These are phyloP conservation scores for Tympanopsis confertula DNA, from an alignment of 2,329 filamentous ascomycete genomes.

Conservation along the genomic window DNA sequence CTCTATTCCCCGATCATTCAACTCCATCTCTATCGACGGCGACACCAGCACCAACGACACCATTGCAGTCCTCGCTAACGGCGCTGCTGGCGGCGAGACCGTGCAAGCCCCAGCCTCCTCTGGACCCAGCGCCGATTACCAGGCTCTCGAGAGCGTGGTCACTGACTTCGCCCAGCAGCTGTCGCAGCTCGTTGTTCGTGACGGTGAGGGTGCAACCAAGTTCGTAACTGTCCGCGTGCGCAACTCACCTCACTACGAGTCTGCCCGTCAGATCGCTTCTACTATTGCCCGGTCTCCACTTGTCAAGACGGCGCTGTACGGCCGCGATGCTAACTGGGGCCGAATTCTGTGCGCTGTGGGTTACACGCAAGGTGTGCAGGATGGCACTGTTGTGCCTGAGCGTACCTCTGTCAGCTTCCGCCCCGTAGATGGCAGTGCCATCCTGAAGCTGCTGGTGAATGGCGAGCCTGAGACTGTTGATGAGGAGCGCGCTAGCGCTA, in stretches of 20 bases:
- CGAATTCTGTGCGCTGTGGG: conserved; percentile 91
- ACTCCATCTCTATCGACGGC: conserved; percentile 59
- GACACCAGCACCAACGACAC: conserved; percentile 64
- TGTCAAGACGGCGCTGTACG: conserved; percentile 94
- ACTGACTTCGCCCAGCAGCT: conserved; percentile 72
- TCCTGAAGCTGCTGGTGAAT: conserved; percentile 65
- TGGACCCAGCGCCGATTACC: conserved; percentile 38
- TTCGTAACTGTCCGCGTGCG: conserved; percentile 86
- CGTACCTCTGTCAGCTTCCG: conserved; percentile 70
- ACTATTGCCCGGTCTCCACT: conserved; percentile 84
- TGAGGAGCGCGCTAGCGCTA: conserved; percentile 65
- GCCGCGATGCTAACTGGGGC: conserved; percentile 96
- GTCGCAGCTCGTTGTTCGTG: conserved; percentile 84
- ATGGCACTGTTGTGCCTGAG: conserved; percentile 54
- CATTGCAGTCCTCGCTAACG: conserved; percentile 58
- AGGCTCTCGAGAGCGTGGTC: conserved; percentile 59
- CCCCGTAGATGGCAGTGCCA: conserved; percentile 63
- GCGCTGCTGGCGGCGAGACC: conserved; percentile 65
- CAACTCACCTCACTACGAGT: conserved; percentile 57
- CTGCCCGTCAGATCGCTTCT: conserved; percentile 69
- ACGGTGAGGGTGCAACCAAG: conserved; percentile 95
- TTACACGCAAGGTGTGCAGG: conserved; percentile 52
- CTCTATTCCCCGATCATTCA: conserved; percentile 49
- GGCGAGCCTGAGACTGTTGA: conserved; percentile 73
- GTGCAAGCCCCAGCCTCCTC: conserved; percentile 39